Evolutionary conservation across 2,329 filamentous ascomycete species (phyloP).

Genomic region (Parascedosporium putredinis): DNA sequence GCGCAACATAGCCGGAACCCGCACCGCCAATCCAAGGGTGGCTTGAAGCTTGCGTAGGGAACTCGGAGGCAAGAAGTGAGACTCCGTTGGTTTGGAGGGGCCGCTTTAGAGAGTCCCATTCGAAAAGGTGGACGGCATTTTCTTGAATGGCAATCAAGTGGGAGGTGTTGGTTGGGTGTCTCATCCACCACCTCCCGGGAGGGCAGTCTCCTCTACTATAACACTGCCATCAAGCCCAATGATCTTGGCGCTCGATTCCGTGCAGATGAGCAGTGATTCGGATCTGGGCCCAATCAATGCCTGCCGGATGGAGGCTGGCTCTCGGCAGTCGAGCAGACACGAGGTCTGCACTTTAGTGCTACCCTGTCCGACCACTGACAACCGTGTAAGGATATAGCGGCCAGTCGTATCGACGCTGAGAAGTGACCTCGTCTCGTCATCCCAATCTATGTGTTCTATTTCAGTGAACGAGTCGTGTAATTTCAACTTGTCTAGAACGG

Average conservation of each 20-base stretch:
- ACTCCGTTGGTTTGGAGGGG: background rate
- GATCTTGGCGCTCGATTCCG: background rate
- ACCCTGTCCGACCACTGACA: background rate
- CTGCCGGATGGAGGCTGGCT: background rate
- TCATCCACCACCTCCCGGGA: background rate
- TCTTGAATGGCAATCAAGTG: background rate
- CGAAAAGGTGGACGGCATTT: background rate
- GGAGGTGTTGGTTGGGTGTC: background rate
- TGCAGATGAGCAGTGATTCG: background rate
- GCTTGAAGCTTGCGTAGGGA: background rate
- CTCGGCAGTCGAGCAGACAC: background rate
- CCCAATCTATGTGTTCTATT: background rate
- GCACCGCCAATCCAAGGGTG: background rate
- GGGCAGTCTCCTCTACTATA: background rate
- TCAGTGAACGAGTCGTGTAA: background rate
- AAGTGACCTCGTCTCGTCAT: background rate
- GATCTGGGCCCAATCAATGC: background rate
- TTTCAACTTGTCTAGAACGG: background rate
- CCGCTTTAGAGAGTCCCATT: background rate
- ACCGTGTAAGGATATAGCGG: background rate
- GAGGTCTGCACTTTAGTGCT: background rate
- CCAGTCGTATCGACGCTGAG: background rate
- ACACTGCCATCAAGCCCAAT: background rate
- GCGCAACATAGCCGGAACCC: background rate
- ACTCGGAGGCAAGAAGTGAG: conserved; percentile 10